Base-by-base conservation (phyloP, 2,329 filamentous ascomycete genomes). In the Colletotrichum somersetense region DNA sequence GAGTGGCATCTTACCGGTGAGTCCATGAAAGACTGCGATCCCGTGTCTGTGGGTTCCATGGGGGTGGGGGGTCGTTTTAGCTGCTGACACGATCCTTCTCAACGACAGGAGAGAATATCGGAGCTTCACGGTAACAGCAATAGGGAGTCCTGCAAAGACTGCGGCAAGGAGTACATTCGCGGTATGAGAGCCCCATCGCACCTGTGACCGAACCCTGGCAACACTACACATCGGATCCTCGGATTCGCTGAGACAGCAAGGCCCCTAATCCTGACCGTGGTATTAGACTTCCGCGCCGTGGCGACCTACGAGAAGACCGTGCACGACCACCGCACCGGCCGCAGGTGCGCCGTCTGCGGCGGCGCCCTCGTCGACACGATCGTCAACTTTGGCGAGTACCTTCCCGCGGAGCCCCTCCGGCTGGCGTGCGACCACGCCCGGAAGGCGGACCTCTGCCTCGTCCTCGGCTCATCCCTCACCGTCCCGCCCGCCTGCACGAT, bases 41-140 rank as follows among this genome's bases (percentile, higher is more conserved):
- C 26, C 26, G 26, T 26, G 26, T 26, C 26, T 26, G 26, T 3
- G 3, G 3, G 26, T 26, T 26, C 26, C 26, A 26, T 26, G 26
- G 26, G 26, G 26, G 26, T 1, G 26, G 26, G 26, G 18, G 8
- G 11, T 20, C 12, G 1, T 30, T n/a, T 18, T 18, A 14, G 5
- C 12, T 63, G 35, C 4, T 62, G n/a, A 50, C 30, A 3, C 6
- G 2, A 35, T 44, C 6, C 42, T 16, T 10, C 26, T 26, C 26
- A 3, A 10, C 53, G 1, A n/a, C 30, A 59, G 83, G 78, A 82
- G 10, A 80, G 63, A 12, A 84, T 86, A 56, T 85, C 84, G 0
- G 84, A 87, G 66, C 78, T 86, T 0, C 85, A 86, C 40, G 84
- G 84, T 0, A 87, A 87, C 57, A 86, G 80, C 46, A 87, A 85